phyloP scores from a whole-genome alignment of 495 filamentous ascomycete species.

The Chaetomium tenue region DNA sequence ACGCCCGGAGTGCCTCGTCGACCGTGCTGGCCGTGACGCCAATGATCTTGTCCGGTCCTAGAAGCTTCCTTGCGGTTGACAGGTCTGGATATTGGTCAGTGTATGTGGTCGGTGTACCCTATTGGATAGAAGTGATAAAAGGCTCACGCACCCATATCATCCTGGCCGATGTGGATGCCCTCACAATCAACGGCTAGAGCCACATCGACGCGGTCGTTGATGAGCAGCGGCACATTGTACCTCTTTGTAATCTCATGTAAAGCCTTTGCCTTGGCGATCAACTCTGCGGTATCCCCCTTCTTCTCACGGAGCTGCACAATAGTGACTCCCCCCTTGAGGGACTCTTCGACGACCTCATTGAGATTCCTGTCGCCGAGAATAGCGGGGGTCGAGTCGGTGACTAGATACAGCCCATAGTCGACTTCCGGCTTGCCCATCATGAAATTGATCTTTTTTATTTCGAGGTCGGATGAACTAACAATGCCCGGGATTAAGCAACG shows the following conservation, averaged over 20 bases:
- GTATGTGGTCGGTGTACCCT: not conserved
- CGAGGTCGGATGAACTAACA: too few species aligned
- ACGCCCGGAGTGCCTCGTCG: constrained; percentile 65
- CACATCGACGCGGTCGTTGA: constrained; percentile 95
- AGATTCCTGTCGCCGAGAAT: constrained; percentile 73
- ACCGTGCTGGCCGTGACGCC: constrained; percentile 69
- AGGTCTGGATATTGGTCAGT: constrained; percentile 48
- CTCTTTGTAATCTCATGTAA: constrained; percentile 66
- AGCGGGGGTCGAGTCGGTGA: constrained; percentile 83
- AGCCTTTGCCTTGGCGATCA: constrained; percentile 66
- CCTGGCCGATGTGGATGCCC: constrained; percentile 91
- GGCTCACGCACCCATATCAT: constrained; percentile 71
- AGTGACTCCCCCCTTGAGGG: constrained; percentile 78
- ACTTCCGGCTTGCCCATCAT: constrained; percentile 37
- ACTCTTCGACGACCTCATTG: constrained; percentile 69
- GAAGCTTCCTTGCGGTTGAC: constrained; percentile 62
- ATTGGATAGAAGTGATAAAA: constrained; percentile 1
- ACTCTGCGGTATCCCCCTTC: constrained; percentile 67
- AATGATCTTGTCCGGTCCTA: constrained; percentile 66
- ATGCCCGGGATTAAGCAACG: not conserved
- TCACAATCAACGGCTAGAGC: constrained; percentile 81
- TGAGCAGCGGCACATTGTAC: constrained; percentile 76
- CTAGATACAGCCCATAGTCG: constrained; percentile 73
- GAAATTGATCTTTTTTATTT: not conserved
- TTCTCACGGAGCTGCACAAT: constrained; percentile 92